Conservation (phyloP, 169 alveolate genomes). For the Plasmodium gaboni region DNA sequence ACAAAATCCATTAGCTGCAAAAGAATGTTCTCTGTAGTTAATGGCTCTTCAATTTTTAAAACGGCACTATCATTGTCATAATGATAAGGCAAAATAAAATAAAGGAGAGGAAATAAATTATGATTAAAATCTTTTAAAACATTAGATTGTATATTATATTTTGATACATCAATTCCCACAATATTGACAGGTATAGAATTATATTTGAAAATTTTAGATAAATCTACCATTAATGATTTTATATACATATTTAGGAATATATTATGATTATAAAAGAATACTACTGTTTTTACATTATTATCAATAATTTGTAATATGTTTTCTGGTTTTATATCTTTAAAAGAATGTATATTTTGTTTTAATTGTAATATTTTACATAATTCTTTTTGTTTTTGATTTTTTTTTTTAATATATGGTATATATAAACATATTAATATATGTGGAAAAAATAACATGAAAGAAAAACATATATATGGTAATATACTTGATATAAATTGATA, state of each 20-base stretch:
- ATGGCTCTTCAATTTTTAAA: conserved; percentile 38
- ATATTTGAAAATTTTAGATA: conserved; percentile 45
- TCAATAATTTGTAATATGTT: conserved; percentile 26
- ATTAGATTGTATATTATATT: conserved; percentile 28
- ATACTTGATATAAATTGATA: conserved; percentile 57
- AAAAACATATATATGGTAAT: conserved; percentile 69
- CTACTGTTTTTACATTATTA: conserved; percentile 43
- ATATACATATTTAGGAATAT: conserved; percentile 48
- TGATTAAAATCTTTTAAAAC: conserved; percentile 41
- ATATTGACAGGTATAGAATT: conserved; percentile 53
- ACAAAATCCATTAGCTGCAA: conserved; percentile 32
- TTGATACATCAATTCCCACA: conserved; percentile 56
- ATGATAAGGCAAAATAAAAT: conserved; percentile 61
- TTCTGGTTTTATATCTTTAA: conserved; percentile 66
- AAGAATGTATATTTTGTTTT: conserved; percentile 40
- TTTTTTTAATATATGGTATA: conserved; percentile 55
- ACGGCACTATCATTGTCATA: conserved; percentile 73
- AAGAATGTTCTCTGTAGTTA: conserved; percentile 21
- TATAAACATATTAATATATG: conserved; percentile 57
- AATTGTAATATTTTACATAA: conserved; percentile 44
- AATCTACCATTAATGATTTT: conserved; percentile 51
- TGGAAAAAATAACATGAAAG: conserved; percentile 60
- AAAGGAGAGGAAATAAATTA: conserved; percentile 27
- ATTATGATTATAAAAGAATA: conserved; percentile 34
- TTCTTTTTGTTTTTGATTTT: conserved; percentile 36